These are phyloP conservation scores for Populus nigra DNA, from an alignment of 345 rosid genomes.

Conservation along the genomic window DNA sequence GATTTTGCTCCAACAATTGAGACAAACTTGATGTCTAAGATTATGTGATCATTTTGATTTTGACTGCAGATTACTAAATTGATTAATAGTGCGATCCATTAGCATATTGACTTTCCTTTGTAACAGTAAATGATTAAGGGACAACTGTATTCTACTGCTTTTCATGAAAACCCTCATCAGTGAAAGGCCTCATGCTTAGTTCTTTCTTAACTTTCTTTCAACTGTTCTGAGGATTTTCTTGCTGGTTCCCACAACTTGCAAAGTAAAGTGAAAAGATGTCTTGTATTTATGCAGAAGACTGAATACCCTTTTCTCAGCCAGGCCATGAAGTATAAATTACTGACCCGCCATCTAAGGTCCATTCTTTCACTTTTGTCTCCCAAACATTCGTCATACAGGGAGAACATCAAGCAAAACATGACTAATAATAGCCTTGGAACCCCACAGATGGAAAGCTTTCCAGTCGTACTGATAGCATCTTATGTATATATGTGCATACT, in stretches of 20 bases:
- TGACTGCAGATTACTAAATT: slow-evolving; percentile 30
- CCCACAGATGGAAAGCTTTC: slow-evolving; percentile 33
- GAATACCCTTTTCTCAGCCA: slow-evolving; percentile 3
- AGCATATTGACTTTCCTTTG: slow-evolving; percentile 9
- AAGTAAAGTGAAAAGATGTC: slow-evolving; percentile 2
- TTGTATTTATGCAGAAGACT: slow-evolving; percentile 14
- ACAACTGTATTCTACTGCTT: slow-evolving; percentile 24
- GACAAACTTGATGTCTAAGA: slow-evolving; percentile 25
- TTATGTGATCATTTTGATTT: slow-evolving; percentile 33
- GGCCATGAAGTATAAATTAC: background rate
- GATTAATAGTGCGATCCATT: slow-evolving; percentile 19
- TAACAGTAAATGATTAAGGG: slow-evolving; percentile 1
- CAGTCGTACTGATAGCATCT: background rate
- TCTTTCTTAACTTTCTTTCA: background rate
- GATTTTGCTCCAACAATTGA: slow-evolving; percentile 21
- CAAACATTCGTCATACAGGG: background rate
- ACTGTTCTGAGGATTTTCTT: slow-evolving; percentile 8
- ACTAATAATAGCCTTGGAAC: slow-evolving; percentile 9
- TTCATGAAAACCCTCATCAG: slow-evolving; percentile 1
- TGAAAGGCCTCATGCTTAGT: slow-evolving; percentile 4
- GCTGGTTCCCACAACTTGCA: slow-evolving; percentile 7
- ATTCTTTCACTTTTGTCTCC: background rate
- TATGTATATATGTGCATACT: background rate
- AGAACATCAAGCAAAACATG: slow-evolving; percentile 9
- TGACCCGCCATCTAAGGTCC: slow-evolving; percentile 13